phyloP scores from a whole-genome alignment of 768 basidiomycete genomes.

The Lentinula sp. region DNA sequence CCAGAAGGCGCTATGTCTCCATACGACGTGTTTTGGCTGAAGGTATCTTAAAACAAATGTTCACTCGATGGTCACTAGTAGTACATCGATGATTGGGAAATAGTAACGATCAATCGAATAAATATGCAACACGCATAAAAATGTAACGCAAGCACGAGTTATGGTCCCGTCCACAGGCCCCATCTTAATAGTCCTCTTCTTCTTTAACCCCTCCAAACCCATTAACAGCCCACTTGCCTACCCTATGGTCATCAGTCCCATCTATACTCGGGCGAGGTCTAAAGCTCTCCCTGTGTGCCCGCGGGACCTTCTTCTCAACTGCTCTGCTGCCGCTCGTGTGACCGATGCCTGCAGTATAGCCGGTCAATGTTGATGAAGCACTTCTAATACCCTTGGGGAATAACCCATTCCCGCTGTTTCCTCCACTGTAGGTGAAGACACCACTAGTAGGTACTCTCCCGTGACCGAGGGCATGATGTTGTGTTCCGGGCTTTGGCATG shows the following conservation, averaged over 20 bases:
- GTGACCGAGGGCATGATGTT: constrained; percentile 52
- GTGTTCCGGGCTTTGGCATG: constrained; percentile 42
- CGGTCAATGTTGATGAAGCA: constrained; percentile 10
- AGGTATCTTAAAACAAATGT: too few species aligned
- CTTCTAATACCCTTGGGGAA: constrained; percentile 21
- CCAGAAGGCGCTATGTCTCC: too few species aligned
- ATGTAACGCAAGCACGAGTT: neutral
- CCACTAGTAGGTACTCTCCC: constrained; percentile 36
- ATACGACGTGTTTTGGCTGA: too few species aligned
- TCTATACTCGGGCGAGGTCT: constrained; percentile 76
- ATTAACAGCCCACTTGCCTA: constrained; percentile 11
- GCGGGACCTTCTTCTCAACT: constrained; percentile 40
- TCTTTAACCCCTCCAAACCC: constrained; percentile 38
- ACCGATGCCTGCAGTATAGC: constrained; percentile 19
- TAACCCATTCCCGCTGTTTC: constrained; percentile 3
- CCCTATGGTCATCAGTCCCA: constrained; percentile 21
- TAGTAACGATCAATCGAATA: too few species aligned
- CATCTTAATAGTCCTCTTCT: constrained; percentile 31
- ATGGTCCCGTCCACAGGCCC: constrained; percentile 9
- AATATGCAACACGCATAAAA: neutral
- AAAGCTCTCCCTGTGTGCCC: constrained; percentile 72
- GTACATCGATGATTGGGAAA: too few species aligned
- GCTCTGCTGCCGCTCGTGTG: constrained; percentile 14
- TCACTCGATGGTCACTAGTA: neutral
- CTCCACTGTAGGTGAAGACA: constrained; percentile 1